Conservation (phyloP, 495 filamentous ascomycete genomes). For the Paragyromitra xinjiangensis region DNA sequence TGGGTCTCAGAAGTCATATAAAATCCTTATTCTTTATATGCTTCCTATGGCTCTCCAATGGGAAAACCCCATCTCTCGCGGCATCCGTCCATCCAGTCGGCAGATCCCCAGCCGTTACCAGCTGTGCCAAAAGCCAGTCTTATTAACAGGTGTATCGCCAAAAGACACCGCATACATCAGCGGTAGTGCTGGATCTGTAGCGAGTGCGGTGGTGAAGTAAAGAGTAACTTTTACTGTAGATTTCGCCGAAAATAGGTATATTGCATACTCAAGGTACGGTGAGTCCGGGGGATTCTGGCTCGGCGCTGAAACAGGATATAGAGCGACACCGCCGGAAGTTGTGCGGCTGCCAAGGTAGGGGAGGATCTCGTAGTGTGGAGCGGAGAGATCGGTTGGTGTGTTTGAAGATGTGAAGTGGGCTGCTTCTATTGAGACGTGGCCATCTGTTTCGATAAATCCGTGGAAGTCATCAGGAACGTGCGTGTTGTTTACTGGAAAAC, state of each 20-base stretch:
- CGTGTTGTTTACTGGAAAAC: slow-evolving; percentile 60
- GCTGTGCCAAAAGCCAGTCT: slow-evolving; percentile 26
- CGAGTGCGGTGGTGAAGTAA: slow-evolving; percentile 60
- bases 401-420: slow-evolving; percentile 54
- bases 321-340: slow-evolving; percentile 45
- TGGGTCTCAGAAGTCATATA: no score
- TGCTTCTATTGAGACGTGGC: slow-evolving; percentile 60
- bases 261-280: slow-evolving; percentile 29
- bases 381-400: slow-evolving; percentile 51
- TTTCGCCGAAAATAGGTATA: slow-evolving; percentile 59
- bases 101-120: slow-evolving; percentile 54
- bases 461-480: slow-evolving; percentile 46
- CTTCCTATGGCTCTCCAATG: no score
- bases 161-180: slow-evolving; percentile 60
- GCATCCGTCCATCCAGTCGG: slow-evolving; percentile 60
- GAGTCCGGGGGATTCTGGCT: slow-evolving; percentile 24
- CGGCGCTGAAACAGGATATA: slow-evolving; percentile 55
- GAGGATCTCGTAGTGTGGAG: slow-evolving; percentile 48
- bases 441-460: slow-evolving; percentile 58
- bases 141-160: slow-evolving; percentile 54
- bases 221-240: slow-evolving; percentile 58
- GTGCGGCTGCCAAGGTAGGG: slow-evolving; percentile 42
- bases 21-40: no score
- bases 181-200: slow-evolving; percentile 60
- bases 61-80: slow-evolving; percentile 59